A percentile compares a stretch with the other conserved stretches of the same genome.
phyloP scores from a whole-genome alignment of 2,329 filamentous ascomycete genomes.

The Paradendryphiella salina region DNA sequence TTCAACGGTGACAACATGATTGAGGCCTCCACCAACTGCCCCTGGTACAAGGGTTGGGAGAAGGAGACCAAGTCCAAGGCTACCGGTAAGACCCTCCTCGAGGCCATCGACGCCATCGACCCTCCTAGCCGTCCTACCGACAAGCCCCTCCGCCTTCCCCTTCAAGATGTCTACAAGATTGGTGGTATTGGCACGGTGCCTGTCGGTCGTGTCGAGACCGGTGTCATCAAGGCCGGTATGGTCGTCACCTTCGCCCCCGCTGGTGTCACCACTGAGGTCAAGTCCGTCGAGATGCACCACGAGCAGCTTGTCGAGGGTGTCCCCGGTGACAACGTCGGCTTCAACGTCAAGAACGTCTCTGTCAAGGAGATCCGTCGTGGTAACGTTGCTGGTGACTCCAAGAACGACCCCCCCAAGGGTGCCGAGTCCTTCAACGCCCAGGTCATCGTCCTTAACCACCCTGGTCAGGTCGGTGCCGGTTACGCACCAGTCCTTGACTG shows the following conservation, averaged over 20 bases:
- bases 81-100: conserved; percentile 95
- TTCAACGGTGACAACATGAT: conserved; percentile 99
- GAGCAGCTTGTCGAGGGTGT: conserved; percentile 94
- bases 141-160: conserved; percentile 99
- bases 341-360: conserved; percentile 99
- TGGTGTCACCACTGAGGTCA: conserved; percentile 99
- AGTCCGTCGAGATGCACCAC: conserved; percentile 99
- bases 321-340: conserved; percentile 99
- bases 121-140: conserved; percentile 89
- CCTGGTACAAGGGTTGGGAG: conserved; percentile 99
- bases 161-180: conserved; percentile 99
- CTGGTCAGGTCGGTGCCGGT: conserved; percentile 97
- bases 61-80: conserved; percentile 94
- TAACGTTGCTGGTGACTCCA: conserved; percentile 99
- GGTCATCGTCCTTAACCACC: conserved; percentile 99
- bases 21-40: conserved; percentile 82
- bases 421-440: conserved; percentile 97
- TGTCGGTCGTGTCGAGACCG: conserved; percentile 99
- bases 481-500: conserved; percentile 99
- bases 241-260: conserved; percentile 98
- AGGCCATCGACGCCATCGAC: conserved; percentile 98
- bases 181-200: conserved; percentile 99
- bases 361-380: conserved; percentile 99
- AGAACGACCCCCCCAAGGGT: conserved; percentile 94
- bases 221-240: conserved; percentile 82